A percentile compares a stretch with the other conserved stretches of the same genome.
phyloP scores from a whole-genome alignment of 192 early-diverging fungal genomes.

The Umbelopsis sp. region DNA sequence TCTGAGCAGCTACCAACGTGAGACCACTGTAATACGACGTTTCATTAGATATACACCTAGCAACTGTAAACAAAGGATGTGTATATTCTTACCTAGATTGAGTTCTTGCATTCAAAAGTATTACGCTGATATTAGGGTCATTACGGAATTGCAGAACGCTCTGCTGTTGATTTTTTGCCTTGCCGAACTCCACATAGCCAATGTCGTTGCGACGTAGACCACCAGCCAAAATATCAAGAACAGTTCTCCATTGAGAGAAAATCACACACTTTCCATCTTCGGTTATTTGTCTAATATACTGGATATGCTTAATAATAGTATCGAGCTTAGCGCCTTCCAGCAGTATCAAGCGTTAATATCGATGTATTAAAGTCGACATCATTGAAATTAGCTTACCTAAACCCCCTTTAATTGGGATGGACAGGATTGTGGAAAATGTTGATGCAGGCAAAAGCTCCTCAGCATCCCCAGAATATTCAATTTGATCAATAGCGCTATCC shows the following conservation, averaged over 20 bases:
- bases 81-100: conserved; percentile 41
- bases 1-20: conserved; percentile 40
- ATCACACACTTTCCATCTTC: conserved; percentile 39
- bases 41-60: background rate
- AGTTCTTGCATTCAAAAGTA: conserved; percentile 43
- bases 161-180: conserved; percentile 19
- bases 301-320: conserved; percentile 43
- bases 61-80: background rate
- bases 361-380: background rate
- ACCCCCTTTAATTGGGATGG: conserved; percentile 12
- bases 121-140: conserved; percentile 33
- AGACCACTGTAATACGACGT: conserved; percentile 30
- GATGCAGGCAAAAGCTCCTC: background rate
- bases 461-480: conserved; percentile 7
- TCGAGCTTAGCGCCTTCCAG: conserved; percentile 42
- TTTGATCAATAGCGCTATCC: background rate
- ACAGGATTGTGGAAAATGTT: background rate
- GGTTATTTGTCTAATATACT: conserved; percentile 30
- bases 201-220: conserved; percentile 40
- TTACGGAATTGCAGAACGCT: conserved; percentile 37
- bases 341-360: background rate
- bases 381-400: conserved; percentile 16
- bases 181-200: conserved; percentile 36
- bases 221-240: conserved; percentile 31
- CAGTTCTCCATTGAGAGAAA: conserved; percentile 47